phyloP scores from a whole-genome alignment of 2,329 filamentous ascomycete genomes.

The Verticillium albo-atrum region DNA sequence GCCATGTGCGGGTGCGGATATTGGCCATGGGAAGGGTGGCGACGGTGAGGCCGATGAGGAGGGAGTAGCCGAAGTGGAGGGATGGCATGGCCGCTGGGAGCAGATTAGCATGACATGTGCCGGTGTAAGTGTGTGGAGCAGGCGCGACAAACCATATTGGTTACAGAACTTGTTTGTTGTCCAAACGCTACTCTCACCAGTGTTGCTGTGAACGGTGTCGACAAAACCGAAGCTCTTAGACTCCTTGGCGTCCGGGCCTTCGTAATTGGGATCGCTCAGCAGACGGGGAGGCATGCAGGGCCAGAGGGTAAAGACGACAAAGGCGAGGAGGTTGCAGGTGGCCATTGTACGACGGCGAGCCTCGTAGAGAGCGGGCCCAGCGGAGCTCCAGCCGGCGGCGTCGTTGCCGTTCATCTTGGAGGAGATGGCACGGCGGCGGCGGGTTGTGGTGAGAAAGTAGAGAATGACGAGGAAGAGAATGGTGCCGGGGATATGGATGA shows the following conservation, averaged over 20 bases:
- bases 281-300: constrained; percentile 52
- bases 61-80: constrained; percentile 70
- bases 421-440: constrained; percentile 35
- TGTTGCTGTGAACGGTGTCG: constrained; percentile 41
- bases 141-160: constrained; percentile 54
- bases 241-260: constrained; percentile 50
- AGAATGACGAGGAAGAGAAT: constrained; percentile 63
- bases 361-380: constrained; percentile 47
- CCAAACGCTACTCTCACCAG: constrained; percentile 44
- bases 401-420: constrained; percentile 20
- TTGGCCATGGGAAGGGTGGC: constrained; percentile 59
- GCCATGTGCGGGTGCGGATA: constrained; percentile 45
- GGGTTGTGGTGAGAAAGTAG: constrained; percentile 66
- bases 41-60: constrained; percentile 67
- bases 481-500: constrained; percentile 74
- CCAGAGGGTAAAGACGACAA: constrained; percentile 46
- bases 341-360: constrained; percentile 52
- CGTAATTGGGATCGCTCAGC: constrained; percentile 48
- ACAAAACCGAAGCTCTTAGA: constrained; percentile 52
- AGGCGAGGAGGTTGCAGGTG: constrained; percentile 48
- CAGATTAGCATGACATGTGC: constrained; percentile 1
- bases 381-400: constrained; percentile 15
- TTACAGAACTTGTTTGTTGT: constrained; percentile 68
- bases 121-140: constrained; percentile 1
- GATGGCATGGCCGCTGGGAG: constrained; percentile 66